These are phyloP conservation scores for Raffaelea deltoideospora DNA, from an alignment of 2,329 filamentous ascomycete genomes.

Conservation along the genomic window DNA sequence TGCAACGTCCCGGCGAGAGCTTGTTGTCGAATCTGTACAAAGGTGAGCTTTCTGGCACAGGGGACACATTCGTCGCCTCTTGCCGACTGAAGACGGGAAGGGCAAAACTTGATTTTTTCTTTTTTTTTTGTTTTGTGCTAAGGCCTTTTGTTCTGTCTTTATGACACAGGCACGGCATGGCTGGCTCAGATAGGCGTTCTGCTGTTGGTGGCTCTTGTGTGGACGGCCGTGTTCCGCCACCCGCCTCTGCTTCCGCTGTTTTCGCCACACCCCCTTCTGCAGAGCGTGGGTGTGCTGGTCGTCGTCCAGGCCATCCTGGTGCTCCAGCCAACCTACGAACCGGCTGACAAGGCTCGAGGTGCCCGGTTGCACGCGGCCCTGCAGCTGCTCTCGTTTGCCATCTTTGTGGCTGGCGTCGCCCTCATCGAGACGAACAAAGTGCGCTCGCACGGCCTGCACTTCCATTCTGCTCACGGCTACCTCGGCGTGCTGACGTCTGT, in stretches of 20 bases:
- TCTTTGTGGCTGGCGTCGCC: constrained; percentile 48
- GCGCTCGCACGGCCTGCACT: constrained; percentile 49
- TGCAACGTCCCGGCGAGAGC: constrained; percentile 48
- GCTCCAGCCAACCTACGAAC: constrained; percentile 73
- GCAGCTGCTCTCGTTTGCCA: constrained; percentile 47
- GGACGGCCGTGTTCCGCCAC: constrained; percentile 59
- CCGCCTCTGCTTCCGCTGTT: constrained; percentile 54
- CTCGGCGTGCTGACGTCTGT: constrained; percentile 66
- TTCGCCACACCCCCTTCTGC: constrained; percentile 69
- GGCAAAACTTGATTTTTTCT: too few species aligned
- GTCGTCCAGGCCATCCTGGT: constrained; percentile 68
- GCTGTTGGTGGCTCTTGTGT: constrained; percentile 62
- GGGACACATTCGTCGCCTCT: too few species aligned
- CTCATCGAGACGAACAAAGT: constrained; percentile 79
- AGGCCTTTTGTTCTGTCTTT: constrained; percentile 22
- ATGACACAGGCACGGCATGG: constrained; percentile 65
- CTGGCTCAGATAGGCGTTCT: constrained; percentile 66
- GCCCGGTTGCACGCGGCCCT: constrained; percentile 52
- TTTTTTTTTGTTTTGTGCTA: neutral
- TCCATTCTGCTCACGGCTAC: constrained; percentile 67
- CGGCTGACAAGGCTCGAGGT: constrained; percentile 52
- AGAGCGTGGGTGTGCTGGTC: constrained; percentile 52
- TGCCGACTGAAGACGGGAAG: too few species aligned
- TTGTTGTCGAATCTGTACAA: constrained; percentile 58
- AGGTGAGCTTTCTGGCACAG: constrained; percentile 45